Evolutionary conservation across 2,329 filamentous ascomycete genomes (phyloP), one percentile per base, ranked within the genome.

Genomic region (Trichoderma sp.): DNA sequence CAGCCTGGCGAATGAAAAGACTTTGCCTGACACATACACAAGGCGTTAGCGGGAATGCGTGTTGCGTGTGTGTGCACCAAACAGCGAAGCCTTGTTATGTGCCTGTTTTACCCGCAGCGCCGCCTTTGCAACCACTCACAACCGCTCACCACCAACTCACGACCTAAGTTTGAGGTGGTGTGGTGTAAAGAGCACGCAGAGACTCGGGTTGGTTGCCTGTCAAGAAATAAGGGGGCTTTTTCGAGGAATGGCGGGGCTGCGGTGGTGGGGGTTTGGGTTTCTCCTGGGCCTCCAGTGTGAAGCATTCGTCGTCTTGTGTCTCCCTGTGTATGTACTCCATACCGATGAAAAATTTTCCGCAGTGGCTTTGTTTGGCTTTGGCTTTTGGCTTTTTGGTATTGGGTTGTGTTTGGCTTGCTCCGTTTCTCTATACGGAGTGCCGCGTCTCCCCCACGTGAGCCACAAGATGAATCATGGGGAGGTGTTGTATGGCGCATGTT

Each of bases 31-130:
- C 56, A 31, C 50, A 71, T 27, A 71, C 53, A 45, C 53, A 41
- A 38, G 33, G 24, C 21, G 21, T 38, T 31, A 35, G 35, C 18
- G 38, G 24, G 33, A 64, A 59, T 69, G 66, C 12, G 41, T 68
- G 65, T 33, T 68, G 65, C 50, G 65, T 29, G 33, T 33, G 38
- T 59, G n/a, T 45, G 21, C 67, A 56, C 53, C 56, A 53, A 33
- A 31, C 50, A 18, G 67, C n/a, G 21, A 60, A 53, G 24, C 45
- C 56, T 38, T 50, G n/a, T 56, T 12, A 21, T 63, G 69, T 72
- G 59, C 69, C 60, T 72, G 69, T 72, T 72, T 72, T 72, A 72
- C 69, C 69, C 69, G 69, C 41, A 35, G 59, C 59, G 59, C 69
- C 59, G n/a, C 45, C 45, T 72, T 50, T 53, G n/a, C 69, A 41